A percentile compares a stretch with the other conserved stretches of the same genome.
Evolutionary conservation across 257 asterid species (phyloP).

Genomic region (Fraxinus cuspidata): DNA sequence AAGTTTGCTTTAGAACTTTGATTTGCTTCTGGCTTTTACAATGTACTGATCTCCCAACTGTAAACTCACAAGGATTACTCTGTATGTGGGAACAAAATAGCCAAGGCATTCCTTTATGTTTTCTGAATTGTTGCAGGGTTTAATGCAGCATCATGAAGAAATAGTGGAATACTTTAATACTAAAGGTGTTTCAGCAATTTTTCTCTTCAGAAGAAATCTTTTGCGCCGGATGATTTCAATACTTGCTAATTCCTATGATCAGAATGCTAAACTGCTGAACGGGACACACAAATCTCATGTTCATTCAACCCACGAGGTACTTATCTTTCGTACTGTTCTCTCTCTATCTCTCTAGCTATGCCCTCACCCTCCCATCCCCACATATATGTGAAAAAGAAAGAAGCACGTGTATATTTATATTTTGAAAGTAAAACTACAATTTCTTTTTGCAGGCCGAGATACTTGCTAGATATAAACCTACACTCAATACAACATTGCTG

Average conservation of each 20-base stretch:
- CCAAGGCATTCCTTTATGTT: slow-evolving; percentile 2
- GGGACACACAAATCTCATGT: slow-evolving; percentile 98
- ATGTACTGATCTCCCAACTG: neutral
- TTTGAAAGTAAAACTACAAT: neutral
- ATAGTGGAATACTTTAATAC: slow-evolving; percentile 72
- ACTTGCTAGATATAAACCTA: slow-evolving; percentile 85
- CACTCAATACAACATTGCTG: slow-evolving; percentile 57
- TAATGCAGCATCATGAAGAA: slow-evolving; percentile 75
- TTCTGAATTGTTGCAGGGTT: slow-evolving; percentile 59
- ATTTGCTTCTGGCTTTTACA: neutral
- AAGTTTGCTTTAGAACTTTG: slow-evolving; percentile 2
- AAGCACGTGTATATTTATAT: neutral
- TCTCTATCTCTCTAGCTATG: neutral
- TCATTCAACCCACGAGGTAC: slow-evolving; percentile 81
- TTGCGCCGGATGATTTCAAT: slow-evolving; percentile 85
- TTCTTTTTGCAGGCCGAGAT: slow-evolving; percentile 69
- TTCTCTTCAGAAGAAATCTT: slow-evolving; percentile 88
- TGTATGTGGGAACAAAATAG: neutral
- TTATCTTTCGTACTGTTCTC: slow-evolving; percentile 26
- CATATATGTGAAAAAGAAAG: neutral
- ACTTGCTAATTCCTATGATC: slow-evolving; percentile 90
- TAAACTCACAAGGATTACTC: neutral
- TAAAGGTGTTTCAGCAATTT: slow-evolving; percentile 79
- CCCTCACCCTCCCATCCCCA: neutral
- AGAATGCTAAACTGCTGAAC: slow-evolving; percentile 71